These are phyloP conservation scores for Pinus taeda DNA, from an alignment of 75 land plant genomes.

Conservation along the genomic window DNA sequence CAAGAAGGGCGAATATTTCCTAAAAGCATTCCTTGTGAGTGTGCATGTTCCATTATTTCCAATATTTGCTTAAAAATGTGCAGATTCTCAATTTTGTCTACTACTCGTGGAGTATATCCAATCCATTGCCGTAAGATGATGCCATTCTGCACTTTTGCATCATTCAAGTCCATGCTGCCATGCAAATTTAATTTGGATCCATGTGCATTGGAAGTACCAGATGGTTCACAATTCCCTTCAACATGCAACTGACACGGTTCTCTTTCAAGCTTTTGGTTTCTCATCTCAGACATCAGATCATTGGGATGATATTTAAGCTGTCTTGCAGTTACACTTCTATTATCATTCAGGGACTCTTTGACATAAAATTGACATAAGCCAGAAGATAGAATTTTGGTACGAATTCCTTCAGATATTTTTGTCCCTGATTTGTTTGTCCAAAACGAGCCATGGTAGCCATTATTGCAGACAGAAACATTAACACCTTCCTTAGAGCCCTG, in stretches of 20 bases:
- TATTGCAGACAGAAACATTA: not conserved
- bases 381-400: conserved; percentile 54
- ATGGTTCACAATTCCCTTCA: conserved; percentile 8
- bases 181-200: conserved; percentile 5
- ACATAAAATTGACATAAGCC: conserved; percentile 49
- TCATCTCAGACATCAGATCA: not conserved
- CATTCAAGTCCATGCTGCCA: not conserved
- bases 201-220: conserved; percentile 1
- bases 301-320: not conserved
- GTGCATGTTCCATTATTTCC: conserved; percentile 44
- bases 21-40: conserved; percentile 41
- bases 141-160: conserved; percentile 13
- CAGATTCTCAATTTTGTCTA: conserved; percentile 37
- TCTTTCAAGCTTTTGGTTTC: conserved; percentile 3
- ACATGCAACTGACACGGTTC: not conserved
- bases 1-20: conserved; percentile 51
- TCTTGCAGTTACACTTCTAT: conserved; percentile 31
- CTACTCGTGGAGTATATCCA: conserved; percentile 12
- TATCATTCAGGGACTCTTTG: conserved; percentile 48
- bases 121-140: conserved; percentile 55
- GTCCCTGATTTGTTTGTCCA: conserved; percentile 1
- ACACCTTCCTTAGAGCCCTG: not conserved
- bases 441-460: conserved; percentile 2
- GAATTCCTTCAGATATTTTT: conserved; percentile 24
- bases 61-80: conserved; percentile 56